Percentiles rank a stretch among this genome's conserved stretches.
Evolutionary conservation across 805 yeast genomes (phyloP).

Genomic region (Candida ipomoeae): DNA sequence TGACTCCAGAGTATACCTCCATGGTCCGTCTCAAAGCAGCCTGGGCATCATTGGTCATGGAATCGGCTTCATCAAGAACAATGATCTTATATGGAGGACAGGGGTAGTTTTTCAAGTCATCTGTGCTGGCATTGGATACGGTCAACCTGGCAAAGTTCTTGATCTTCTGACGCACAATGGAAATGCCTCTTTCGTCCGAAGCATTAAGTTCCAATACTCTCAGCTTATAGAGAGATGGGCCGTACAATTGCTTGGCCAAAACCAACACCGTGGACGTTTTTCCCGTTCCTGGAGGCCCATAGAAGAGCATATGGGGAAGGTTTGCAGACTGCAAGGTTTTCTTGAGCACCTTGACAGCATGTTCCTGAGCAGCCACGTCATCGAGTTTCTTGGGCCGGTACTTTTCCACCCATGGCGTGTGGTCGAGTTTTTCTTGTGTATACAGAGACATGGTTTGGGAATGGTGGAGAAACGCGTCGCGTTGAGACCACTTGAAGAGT

Average conservation of each 20-base stretch:
- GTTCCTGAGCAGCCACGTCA: slow-evolving; percentile 90
- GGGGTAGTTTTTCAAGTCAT: slow-evolving; percentile 71
- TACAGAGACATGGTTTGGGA: slow-evolving; percentile 17
- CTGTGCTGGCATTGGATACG: slow-evolving; percentile 72
- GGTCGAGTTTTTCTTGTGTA: slow-evolving; percentile 42
- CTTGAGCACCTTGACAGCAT: slow-evolving; percentile 78
- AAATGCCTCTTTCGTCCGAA: slow-evolving; percentile 87
- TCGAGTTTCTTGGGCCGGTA: slow-evolving; percentile 78
- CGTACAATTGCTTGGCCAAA: slow-evolving; percentile 73
- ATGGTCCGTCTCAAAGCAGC: slow-evolving; percentile 90
- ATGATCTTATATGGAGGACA: slow-evolving; percentile 96
- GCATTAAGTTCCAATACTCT: slow-evolving; percentile 84
- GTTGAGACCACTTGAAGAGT: neutral
- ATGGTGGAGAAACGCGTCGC: neutral
- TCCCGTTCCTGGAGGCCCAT: slow-evolving; percentile 94
- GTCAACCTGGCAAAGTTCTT: slow-evolving; percentile 83
- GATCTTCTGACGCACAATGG: slow-evolving; percentile 80
- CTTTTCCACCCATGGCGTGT: slow-evolving; percentile 91
- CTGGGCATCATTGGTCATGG: slow-evolving; percentile 97
- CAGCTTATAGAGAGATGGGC: slow-evolving; percentile 58
- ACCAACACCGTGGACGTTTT: slow-evolving; percentile 87
- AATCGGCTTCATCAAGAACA: slow-evolving; percentile 92
- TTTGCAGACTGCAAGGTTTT: slow-evolving; percentile 76
- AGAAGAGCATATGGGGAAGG: slow-evolving; percentile 86
- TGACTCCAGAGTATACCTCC: slow-evolving; percentile 82